A percentile compares a stretch with the other conserved stretches of the same genome.
These are phyloP conservation scores for Cocos nucifera DNA, from an alignment of 176 grass and related monocot species.

Conservation along the genomic window DNA sequence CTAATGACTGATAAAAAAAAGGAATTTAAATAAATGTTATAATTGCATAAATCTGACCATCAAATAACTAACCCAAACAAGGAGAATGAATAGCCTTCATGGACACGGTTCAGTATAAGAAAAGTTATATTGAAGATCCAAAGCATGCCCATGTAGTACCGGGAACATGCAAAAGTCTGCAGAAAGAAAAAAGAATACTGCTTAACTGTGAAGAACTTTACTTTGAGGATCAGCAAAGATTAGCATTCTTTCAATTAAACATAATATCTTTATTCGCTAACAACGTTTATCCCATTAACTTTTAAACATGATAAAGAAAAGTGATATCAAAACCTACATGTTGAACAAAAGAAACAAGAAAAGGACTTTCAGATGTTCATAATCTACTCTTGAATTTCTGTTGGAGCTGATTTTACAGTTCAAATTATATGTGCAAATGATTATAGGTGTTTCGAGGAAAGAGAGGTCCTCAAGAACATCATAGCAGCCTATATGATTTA, in stretches of 20 bases:
- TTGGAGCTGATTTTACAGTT: no score
- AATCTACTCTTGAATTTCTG: no score
- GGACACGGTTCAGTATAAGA: slow-evolving; percentile 84
- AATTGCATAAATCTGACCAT: slow-evolving; percentile 5
- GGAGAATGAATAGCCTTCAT: slow-evolving; percentile 94
- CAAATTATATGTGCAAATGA: no score
- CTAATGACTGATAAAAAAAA: slow-evolving; percentile 2
- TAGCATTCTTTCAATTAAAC: background rate
- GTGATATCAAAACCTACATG: no score
- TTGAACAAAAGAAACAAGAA: no score
- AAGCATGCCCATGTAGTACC: slow-evolving; percentile 50
- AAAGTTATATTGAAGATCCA: slow-evolving; percentile 77
- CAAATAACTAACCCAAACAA: slow-evolving; percentile 62
- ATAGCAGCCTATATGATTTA: no score
- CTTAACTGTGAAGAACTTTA: background rate
- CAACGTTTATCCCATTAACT: no score
- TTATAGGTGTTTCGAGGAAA: no score
- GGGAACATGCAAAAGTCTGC: slow-evolving; percentile 62
- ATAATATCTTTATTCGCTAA: no score
- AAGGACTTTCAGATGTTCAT: no score
- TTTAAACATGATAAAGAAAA: no score
- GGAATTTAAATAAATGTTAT: slow-evolving; percentile 9
- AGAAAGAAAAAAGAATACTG: slow-evolving; percentile 28
- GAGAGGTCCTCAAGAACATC: no score
- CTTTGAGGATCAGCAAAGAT: slow-evolving; percentile 1